Evolutionary conservation across 345 rosid species (phyloP), one percentile per base, ranked within the genome.

Genomic region (Eucalyptus marginata): DNA sequence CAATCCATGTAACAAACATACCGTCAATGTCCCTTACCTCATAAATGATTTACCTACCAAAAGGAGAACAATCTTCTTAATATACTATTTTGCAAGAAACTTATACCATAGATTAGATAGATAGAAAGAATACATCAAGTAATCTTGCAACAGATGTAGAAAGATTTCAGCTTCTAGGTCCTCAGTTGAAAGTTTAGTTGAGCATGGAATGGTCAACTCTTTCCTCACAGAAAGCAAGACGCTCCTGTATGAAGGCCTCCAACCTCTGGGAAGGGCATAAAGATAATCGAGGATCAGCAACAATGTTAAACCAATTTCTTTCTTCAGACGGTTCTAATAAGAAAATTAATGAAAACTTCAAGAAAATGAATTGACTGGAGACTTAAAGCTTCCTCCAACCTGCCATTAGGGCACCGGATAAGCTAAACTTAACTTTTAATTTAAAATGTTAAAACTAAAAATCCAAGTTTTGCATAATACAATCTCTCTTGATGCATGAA

Each of bases 121-220:
- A 49, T 81, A 46, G 66, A 43, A 49, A 66, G 29, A 83, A 49
- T 92, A 97, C 99, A 98, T 96, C 2, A 94, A 91, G 90, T 91
- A 95, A 49, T 95, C 93, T 89, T 93, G 91, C 87, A 97, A 88
- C 86, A 96, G 94, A 90, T 95, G 95, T 86, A 97, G 99, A 92
- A 97, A 97, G 68, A 96, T 94, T 91, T 97, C 99, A 29, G 94
- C 96, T 94, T 97, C 98, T 22, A 96, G 91, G 90, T 97, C 98
- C 93, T 96, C 96, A 9, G 97, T 94, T 50, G 95, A 90, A 94
- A 96, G 92, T 88, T 95, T 96, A 91, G 90, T 93, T n/a, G 99
- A 95, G 95, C 99, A 97, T 92, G 96, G 92, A 92, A 97, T 88
- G 50, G 86, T 92, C 86, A 97, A 90, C 88, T 94, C 93, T 88